Evolutionary conservation across 2,329 filamentous ascomycete genomes (phyloP).

Genomic region (Geoglossum cookeanum): DNA sequence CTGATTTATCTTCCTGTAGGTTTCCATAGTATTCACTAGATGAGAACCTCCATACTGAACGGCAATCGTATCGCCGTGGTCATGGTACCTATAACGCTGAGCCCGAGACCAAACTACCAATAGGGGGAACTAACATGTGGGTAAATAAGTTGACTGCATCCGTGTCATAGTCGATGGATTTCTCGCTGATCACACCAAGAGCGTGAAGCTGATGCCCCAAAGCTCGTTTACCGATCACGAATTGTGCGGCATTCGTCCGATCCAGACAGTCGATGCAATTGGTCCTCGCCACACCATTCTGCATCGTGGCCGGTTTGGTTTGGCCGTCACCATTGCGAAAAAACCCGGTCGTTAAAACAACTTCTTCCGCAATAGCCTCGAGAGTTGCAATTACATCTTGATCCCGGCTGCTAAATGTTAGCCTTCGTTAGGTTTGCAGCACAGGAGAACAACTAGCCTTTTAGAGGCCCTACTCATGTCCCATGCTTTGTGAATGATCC

Average conservation of each 20-base stretch:
- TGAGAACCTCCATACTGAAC: constrained; percentile 96
- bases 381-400: constrained; percentile 89
- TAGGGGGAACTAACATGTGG: constrained; percentile 46
- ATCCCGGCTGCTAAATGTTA: constrained; percentile 37
- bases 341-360: constrained; percentile 72
- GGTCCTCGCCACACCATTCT: constrained; percentile 84
- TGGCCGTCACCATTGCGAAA: constrained; percentile 77
- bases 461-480: constrained; percentile 97
- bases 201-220: constrained; percentile 84
- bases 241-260: constrained; percentile 92
- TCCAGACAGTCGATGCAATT: constrained; percentile 98
- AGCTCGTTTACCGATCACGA: constrained; percentile 88
- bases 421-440: neutral
- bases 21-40: constrained; percentile 97
- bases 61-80: constrained; percentile 93
- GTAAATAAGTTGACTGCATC: constrained; percentile 94
- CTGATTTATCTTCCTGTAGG: constrained; percentile 95
- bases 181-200: constrained; percentile 64
- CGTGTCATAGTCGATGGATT: constrained; percentile 75
- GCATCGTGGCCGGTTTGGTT: constrained; percentile 46
- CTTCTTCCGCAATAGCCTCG: constrained; percentile 74
- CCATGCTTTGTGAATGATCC: constrained; percentile 87
- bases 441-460: constrained; percentile 18
- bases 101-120: neutral
- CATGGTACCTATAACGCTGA: constrained; percentile 37